Conservation (phyloP, 306 rosid genomes). For the Sicyos edulis region DNA sequence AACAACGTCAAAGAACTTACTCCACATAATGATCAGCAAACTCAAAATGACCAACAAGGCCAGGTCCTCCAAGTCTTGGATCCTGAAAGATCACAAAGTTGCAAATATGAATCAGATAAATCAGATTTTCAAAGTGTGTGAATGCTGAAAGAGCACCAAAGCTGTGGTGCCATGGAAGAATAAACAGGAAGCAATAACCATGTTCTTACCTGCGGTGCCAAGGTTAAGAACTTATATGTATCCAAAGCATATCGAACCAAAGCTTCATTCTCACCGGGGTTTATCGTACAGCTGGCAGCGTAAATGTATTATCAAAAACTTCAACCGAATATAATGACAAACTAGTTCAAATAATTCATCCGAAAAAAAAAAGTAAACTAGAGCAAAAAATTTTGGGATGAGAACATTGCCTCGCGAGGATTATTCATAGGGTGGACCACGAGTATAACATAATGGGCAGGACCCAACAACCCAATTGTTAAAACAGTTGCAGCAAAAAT, state of each 20-base stretch:
- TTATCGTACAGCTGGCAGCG: constrained; percentile 66
- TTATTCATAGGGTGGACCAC: neutral
- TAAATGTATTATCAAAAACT: neutral
- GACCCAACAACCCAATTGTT: neutral
- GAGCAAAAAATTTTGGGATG: neutral
- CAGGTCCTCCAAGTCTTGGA: constrained; percentile 94
- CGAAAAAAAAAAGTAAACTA: neutral
- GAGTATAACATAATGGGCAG: neutral
- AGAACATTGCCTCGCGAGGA: neutral
- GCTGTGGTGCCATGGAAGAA: neutral
- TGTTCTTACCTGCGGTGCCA: constrained; percentile 69
- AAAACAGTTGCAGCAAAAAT: neutral
- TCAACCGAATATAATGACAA: neutral
- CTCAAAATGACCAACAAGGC: constrained; percentile 66
- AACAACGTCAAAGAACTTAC: constrained; percentile 38
- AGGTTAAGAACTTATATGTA: constrained; percentile 59
- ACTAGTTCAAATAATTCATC: neutral
- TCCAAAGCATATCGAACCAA: constrained; percentile 92
- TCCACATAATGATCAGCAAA: constrained; percentile 73
- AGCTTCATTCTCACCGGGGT: constrained; percentile 98
- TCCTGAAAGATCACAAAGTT: constrained; percentile 40
- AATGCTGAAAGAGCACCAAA: constrained; percentile 4
- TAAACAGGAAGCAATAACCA: constrained; percentile 11
- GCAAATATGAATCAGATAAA: neutral
- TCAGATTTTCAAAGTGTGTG: neutral